These are phyloP conservation scores for Begonia loranthoides DNA, from an alignment of 306 rosid genomes.

Conservation along the genomic window DNA sequence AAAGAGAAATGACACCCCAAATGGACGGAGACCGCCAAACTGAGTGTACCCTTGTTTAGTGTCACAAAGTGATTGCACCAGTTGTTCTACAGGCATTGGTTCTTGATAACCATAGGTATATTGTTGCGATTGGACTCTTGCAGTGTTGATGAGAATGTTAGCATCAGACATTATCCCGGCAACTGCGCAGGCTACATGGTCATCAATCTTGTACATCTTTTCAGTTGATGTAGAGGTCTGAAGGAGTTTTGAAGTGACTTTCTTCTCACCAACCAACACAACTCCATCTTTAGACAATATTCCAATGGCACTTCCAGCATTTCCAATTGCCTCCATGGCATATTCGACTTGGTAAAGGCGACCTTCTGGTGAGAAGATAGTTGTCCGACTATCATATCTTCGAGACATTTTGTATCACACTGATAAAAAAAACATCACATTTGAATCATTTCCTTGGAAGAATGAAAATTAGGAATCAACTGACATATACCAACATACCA, in stretches of 20 bases:
- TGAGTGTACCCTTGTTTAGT: conserved; percentile 32
- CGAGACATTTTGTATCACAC: conserved; percentile 20
- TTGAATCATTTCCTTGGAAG: no score
- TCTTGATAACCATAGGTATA: conserved; percentile 28
- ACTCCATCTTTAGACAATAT: conserved; percentile 32
- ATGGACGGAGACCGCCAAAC: conserved; percentile 35
- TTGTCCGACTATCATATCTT: conserved; percentile 29
- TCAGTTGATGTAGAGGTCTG: conserved; percentile 32
- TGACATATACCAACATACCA: no score
- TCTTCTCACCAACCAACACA: conserved; percentile 27
- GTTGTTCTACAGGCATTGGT: conserved; percentile 35
- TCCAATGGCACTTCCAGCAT: conserved; percentile 31
- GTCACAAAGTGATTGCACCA: conserved; percentile 31
- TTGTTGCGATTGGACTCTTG: conserved; percentile 31
- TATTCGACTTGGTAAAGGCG: conserved; percentile 32
- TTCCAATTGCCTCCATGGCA: conserved; percentile 36
- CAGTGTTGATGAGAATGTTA: conserved; percentile 29
- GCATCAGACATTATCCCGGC: conserved; percentile 37
- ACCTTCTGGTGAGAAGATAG: conserved; percentile 31
- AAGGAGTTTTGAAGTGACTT: conserved; percentile 30
- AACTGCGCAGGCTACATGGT: conserved; percentile 33
- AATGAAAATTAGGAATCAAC: no score
- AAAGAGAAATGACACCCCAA: conserved; percentile 29
- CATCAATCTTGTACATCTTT: conserved; percentile 33
- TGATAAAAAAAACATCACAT: not conserved